Evolutionary conservation across 2,329 filamentous ascomycete genomes (phyloP), one percentile per base, ranked within the genome.

Genomic region (Neopestalotiopsis clavispora): DNA sequence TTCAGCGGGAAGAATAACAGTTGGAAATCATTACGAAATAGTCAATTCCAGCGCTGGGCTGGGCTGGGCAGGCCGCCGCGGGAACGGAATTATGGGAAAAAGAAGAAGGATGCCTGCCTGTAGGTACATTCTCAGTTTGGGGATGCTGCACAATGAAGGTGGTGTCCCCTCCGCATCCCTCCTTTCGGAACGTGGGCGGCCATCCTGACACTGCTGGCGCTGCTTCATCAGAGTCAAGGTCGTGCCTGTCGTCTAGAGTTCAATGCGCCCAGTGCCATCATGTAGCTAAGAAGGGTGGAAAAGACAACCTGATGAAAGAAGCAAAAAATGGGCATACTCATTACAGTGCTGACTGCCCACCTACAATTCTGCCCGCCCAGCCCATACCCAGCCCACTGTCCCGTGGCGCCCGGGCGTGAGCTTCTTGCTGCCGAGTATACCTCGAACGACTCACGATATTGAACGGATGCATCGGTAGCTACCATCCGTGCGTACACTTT

Each of bases 141-240:
- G 32, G 28, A 62, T 9, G n/a, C 30, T 9, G n/a, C 30, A 59
- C 30, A 13, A 34, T 20, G 40, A 38, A 38, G 59, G 59, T 62
- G 45, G 45, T 62, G 30, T 23, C n/a, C 59, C 32, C 32, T 62
- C 59, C 32, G 59, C 34, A 62, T 34, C 30, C 59, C 59, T 40
- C 20, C 32, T 40, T 62, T 62, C 28, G 32, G 59, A 62, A 62
- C 30, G 32, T 62, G 59, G 59, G 59, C 59, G 34, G 28, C 32
- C 30, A 34, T 20, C 34, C 34, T 38, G 34, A 28, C 23, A 28
- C 10, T 38, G 34, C 34, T 38, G 34, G 6, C 10, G 34, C 34
- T 34, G 30, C 32, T 20, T 17, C 59, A 9, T 40, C 32, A 62
- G 59, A 62, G 59, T 62, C 34, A 20, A 59, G 57, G 30, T 30